Evolutionary conservation across 2,329 filamentous ascomycete species (phyloP), one percentile per base, ranked within the genome.

Genomic region (Colletotrichum sp.): DNA sequence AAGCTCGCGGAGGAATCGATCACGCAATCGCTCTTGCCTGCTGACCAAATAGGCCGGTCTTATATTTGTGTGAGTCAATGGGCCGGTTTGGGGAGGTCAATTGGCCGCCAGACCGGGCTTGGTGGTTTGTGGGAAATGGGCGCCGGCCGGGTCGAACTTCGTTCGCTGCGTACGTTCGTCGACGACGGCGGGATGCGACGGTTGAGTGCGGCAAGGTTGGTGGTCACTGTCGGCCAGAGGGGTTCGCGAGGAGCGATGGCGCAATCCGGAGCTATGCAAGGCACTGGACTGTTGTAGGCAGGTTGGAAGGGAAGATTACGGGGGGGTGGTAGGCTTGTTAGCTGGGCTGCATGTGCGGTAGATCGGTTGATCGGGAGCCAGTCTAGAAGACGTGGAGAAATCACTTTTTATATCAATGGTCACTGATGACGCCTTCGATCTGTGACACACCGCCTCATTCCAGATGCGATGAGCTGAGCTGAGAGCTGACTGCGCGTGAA

Each of bases 21-120:
- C 77, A 78, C 77, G 77, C 75, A 78, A 77, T 78, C 71, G 71
- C 75, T 44, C 18, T 69, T 32, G 64, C 60, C 64, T 75, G 75
- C 70, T 73, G 70, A 73, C 70, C 39, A 73, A 67, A 60, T 18
- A 34, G 55, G 62, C 8, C 69, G 34, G 26, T 68, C 34, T 44
- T 67, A 30, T 8, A 8, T 28, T 28, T 62, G 65, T 24, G 65
- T 78, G 77, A 78, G 71, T 77, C 75, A 75, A 78, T 68, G 66
- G 39, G 49, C 55, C 26, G 64, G 26, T 66, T 69, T 72, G n/a
- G 59, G 36, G 30, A 60, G 60, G 34, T 62, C 57, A 34, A 67
- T 57, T 16, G 30, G 72, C 32, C 32, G 21, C 71, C 21, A 21
- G 49, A 18, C 32, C n/a, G 52, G 30, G n/a, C 57, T 6, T 30